Evolutionary conservation across 225 moss, liverwort and hornwort species (phyloP).

Genomic region (Physcomitrium patens): DNA sequence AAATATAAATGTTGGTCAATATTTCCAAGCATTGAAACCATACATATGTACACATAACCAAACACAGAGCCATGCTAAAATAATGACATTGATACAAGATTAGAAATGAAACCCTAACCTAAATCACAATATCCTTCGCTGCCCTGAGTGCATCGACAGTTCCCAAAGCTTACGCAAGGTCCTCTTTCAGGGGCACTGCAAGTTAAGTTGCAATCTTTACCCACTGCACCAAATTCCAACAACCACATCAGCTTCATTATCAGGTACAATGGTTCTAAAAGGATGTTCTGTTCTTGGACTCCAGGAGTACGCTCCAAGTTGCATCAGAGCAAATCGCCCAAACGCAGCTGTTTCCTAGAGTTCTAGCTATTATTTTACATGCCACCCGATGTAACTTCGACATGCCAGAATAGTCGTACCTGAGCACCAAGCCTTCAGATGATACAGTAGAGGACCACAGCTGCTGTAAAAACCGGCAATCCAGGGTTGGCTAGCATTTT

Average conservation of each 20-base stretch:
- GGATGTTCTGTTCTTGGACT: no score
- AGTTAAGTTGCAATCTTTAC: slow-evolving; percentile 47
- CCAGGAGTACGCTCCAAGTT: neutral
- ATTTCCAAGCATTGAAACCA: neutral
- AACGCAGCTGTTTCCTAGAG: no score
- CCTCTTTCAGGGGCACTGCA: slow-evolving; percentile 61
- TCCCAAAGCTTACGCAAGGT: slow-evolving; percentile 53
- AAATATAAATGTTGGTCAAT: neutral
- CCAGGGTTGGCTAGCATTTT: slow-evolving; percentile 34
- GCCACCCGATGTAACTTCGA: neutral
- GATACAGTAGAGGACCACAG: slow-evolving; percentile 45
- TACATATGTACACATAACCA: neutral
- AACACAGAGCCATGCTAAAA: neutral
- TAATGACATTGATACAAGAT: neutral
- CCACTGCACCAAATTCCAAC: slow-evolving; percentile 33
- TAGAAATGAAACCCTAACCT: slow-evolving; percentile 33
- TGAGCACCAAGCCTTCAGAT: slow-evolving; percentile 58
- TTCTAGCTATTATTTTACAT: no score
- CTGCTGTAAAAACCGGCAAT: slow-evolving; percentile 47
- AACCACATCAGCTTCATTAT: neutral
- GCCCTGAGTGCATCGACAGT: slow-evolving; percentile 45
- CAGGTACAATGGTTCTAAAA: neutral
- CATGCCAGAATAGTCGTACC: slow-evolving; percentile 25
- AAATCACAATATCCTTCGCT: slow-evolving; percentile 28
- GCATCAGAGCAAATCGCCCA: no score